Evolutionary conservation across 306 rosid genomes (phyloP).

Genomic region (Dryas octopetala): DNA sequence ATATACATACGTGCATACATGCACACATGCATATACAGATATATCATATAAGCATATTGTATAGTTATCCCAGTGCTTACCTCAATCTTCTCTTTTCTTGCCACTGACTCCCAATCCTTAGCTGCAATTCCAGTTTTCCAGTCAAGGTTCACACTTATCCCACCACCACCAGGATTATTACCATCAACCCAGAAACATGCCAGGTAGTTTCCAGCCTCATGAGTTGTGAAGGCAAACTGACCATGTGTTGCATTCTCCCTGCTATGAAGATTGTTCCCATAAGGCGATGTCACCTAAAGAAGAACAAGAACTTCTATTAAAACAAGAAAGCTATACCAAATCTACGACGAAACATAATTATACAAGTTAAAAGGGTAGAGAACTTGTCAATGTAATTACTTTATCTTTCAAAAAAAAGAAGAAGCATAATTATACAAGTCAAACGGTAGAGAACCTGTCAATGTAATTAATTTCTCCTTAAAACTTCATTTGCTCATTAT

Average conservation of each 20-base stretch:
- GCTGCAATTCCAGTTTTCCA: slow-evolving; percentile 97
- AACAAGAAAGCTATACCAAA: slow-evolving; percentile 18
- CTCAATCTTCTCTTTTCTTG: slow-evolving; percentile 92
- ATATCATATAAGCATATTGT: too few relatives aligned
- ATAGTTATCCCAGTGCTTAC: slow-evolving; percentile 25
- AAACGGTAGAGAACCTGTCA: neutral
- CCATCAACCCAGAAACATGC: slow-evolving; percentile 81
- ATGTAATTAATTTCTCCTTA: neutral
- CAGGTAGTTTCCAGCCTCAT: slow-evolving; percentile 80
- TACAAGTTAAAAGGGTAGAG: neutral
- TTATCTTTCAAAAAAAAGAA: neutral
- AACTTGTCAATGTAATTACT: neutral
- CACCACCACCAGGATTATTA: slow-evolving; percentile 25
- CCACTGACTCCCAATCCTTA: slow-evolving; percentile 97
- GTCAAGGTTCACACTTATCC: slow-evolving; percentile 72
- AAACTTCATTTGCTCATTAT: neutral
- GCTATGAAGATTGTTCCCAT: slow-evolving; percentile 70
- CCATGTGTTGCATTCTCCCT: slow-evolving; percentile 69
- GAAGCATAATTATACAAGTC: neutral
- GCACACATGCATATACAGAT: too few relatives aligned
- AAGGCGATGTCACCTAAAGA: slow-evolving; percentile 83
- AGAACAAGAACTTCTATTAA: neutral
- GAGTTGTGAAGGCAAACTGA: slow-evolving; percentile 85
- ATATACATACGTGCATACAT: too few relatives aligned
- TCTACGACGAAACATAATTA: neutral